Evolutionary conservation across 768 basidiomycete species (phyloP), one percentile per base, ranked within the genome.

Genomic region (Pleurotus pulmonarius): DNA sequence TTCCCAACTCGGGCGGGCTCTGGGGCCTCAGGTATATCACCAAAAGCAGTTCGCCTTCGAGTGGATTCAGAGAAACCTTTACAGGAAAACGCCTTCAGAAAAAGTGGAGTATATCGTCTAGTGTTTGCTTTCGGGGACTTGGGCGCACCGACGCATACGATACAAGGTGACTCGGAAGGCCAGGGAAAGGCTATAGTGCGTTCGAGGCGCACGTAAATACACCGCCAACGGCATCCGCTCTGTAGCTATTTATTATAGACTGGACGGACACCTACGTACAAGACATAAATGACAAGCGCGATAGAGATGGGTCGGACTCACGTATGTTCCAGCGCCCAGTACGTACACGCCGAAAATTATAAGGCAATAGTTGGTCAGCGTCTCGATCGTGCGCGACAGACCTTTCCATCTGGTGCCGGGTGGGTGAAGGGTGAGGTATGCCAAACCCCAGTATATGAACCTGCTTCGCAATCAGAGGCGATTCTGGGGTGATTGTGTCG

Each of bases 361-460:
- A 34, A 75, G 60, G 38, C 60, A 66, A 46, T 72, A 74, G 57
- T 77, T 77, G 43, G 74, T 34, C 13, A 72, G 26, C 7, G 75
- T 77, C 60, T 76, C 74, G 4, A 64, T 34, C 11, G 63, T 65
- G 26, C 70, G 64, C 51, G 66, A 58, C 1, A 55, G 47, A 12
- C 72, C 68, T n/a, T 60, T 60, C 75, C 75, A 77, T 56, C 65
- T 70, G 55, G 56, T 51, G 29, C 61, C 60, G 3, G 71, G 69
- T 1, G 75, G 74, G 58, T 74, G 64, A n/a, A 77, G 61, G 9
- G 69, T 62, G 1, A 77, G 59, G 62, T 76, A 77, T 11, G 74
- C 73, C 71, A 76, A 73, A 7, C 70, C 74, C 75, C 75, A 77
- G 65, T 75, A 76, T 18, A 76, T 75, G 60, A 74, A 77, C 2